phyloP scores from a whole-genome alignment of 1,284 basidiomycete species.

The Ustilago xerochloae region DNA sequence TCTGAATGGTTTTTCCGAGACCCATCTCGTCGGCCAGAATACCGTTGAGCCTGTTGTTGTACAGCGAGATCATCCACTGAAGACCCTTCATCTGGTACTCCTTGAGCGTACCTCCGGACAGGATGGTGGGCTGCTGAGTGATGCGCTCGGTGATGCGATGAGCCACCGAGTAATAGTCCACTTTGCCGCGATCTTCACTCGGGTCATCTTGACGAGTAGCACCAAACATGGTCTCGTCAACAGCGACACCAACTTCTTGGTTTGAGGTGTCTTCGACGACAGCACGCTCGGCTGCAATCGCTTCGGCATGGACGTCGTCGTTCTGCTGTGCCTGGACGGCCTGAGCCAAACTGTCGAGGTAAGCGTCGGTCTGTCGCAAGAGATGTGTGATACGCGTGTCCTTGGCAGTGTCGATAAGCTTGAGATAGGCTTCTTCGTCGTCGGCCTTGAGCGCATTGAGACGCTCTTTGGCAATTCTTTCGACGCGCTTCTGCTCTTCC shows the following conservation, averaged over 20 bases:
- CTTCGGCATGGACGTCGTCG: constrained; percentile 72
- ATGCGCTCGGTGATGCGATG: constrained; percentile 93
- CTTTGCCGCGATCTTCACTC: constrained; percentile 74
- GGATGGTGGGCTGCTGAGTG: constrained; percentile 81
- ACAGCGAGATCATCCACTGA: constrained; percentile 68
- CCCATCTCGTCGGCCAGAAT: constrained; percentile 69
- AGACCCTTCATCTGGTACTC: constrained; percentile 68
- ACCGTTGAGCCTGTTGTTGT: constrained; percentile 68
- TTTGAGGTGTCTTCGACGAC: constrained; percentile 51
- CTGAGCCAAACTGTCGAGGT: constrained; percentile 92
- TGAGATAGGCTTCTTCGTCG: constrained; percentile 99
- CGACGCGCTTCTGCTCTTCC: constrained; percentile 78
- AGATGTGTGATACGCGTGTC: constrained; percentile 99
- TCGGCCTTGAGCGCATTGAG: constrained; percentile 96
- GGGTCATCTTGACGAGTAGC: constrained; percentile 78
- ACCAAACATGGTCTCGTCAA: constrained; percentile 89
- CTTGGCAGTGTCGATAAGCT: constrained; percentile 98
- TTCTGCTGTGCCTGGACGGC: constrained; percentile 94
- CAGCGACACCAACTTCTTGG: constrained; percentile 69
- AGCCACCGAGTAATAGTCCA: constrained; percentile 97
- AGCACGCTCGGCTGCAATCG: constrained; percentile 59
- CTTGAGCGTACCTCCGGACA: constrained; percentile 72
- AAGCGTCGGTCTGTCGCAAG: constrained; percentile 91
- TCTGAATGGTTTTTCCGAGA: constrained; percentile 68
- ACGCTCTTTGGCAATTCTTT: constrained; percentile 96